These are phyloP conservation scores for Lachnellula willkommii DNA, from an alignment of 2,329 filamentous ascomycete genomes.

Conservation along the genomic window DNA sequence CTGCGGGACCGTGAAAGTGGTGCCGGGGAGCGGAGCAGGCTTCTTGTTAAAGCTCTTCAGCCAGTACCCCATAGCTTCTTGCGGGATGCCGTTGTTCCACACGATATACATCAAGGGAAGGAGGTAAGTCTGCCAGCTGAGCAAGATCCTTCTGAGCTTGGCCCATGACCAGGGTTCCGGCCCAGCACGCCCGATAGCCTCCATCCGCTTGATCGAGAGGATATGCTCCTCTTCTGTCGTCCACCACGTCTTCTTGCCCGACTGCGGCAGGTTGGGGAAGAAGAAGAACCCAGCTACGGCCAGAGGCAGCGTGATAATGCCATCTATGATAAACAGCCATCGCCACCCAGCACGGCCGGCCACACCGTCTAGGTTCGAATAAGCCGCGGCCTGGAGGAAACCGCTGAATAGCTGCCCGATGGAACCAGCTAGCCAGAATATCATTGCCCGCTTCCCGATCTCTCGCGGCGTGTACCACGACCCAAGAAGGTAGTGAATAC, in stretches of 20 bases:
- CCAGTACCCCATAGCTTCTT: slow-evolving; percentile 39
- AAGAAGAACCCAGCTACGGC: slow-evolving; percentile 24
- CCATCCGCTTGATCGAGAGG: slow-evolving; percentile 25
- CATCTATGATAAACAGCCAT: slow-evolving; percentile 42
- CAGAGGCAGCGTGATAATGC: slow-evolving; percentile 31
- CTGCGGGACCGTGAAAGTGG: slow-evolving; percentile 32
- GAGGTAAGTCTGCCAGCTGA: slow-evolving; percentile 38
- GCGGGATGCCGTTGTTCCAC: slow-evolving; percentile 36
- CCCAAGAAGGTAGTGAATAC: slow-evolving; percentile 51
- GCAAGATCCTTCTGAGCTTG: slow-evolving; percentile 32
- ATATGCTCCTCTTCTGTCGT: slow-evolving; percentile 23
- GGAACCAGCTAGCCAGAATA: slow-evolving; percentile 54
- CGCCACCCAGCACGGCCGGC: slow-evolving; percentile 38
- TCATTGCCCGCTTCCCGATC: slow-evolving; percentile 43
- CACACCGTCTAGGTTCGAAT: slow-evolving; percentile 35
- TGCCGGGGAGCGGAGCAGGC: slow-evolving; percentile 34
- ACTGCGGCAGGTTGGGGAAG: slow-evolving; percentile 35
- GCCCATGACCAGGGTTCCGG: slow-evolving; percentile 34
- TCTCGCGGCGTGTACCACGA: slow-evolving; percentile 45
- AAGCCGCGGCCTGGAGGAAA: slow-evolving; percentile 40
- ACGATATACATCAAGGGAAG: slow-evolving; percentile 34
- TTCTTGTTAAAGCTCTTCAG: slow-evolving; percentile 37
- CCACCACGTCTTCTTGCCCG: slow-evolving; percentile 31
- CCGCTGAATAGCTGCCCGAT: slow-evolving; percentile 44
- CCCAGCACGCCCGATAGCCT: slow-evolving; percentile 33